phyloP scores from a whole-genome alignment of 148 eudicot species.

The Polygonum aviculare region DNA sequence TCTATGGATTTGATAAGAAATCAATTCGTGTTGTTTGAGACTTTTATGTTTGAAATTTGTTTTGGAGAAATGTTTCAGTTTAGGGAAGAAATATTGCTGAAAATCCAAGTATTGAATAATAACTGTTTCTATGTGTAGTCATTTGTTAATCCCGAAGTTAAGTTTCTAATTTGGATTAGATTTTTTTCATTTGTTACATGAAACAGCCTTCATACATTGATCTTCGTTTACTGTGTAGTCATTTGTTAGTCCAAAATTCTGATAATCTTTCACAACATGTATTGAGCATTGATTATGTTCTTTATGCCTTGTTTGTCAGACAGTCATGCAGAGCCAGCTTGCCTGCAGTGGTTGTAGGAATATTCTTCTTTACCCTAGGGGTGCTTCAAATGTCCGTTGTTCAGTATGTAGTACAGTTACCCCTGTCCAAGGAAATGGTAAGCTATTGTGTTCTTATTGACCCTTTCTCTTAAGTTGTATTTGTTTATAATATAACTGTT shows the following conservation, averaged over 20 bases:
- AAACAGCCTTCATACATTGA: no score
- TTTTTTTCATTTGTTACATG: not conserved
- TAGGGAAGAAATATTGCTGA: no score
- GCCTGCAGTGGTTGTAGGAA: slow-evolving; percentile 90
- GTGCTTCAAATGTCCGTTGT: slow-evolving; percentile 83
- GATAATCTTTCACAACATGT: no score
- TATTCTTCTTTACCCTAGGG: slow-evolving; percentile 71
- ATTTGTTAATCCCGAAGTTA: no score
- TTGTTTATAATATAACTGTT: not conserved
- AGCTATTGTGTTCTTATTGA: not conserved
- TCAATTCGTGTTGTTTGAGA: no score
- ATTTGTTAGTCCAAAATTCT: no score
- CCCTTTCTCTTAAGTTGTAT: not conserved
- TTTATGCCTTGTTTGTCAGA: not conserved
- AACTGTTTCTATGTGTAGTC: no score
- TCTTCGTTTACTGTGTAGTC: no score
- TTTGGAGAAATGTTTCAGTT: no score
- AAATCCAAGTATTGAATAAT: no score
- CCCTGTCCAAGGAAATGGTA: slow-evolving; percentile 61
- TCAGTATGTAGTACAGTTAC: slow-evolving; percentile 66
- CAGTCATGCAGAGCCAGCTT: slow-evolving; percentile 83
- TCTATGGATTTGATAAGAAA: no score
- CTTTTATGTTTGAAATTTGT: no score
- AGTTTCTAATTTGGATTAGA: not conserved
- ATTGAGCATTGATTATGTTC: not conserved